A percentile compares a stretch with the other conserved stretches of the same genome.
These are phyloP conservation scores for Apophysomyces variabilis DNA, from an alignment of 371 early-diverging fungal genomes.

Conservation along the genomic window DNA sequence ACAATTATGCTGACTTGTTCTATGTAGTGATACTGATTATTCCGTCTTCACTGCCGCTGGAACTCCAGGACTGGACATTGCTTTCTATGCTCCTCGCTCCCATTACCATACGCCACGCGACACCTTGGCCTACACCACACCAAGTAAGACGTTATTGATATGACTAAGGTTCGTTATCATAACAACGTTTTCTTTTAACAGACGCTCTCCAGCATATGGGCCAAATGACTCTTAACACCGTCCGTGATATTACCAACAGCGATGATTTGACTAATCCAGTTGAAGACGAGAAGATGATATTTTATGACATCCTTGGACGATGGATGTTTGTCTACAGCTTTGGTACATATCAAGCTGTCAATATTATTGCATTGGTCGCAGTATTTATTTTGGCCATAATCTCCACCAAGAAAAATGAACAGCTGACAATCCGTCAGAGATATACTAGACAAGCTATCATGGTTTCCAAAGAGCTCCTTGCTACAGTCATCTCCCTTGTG, in stretches of 20 bases:
- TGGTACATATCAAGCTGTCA: conserved; percentile 39
- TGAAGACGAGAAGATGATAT: conserved; percentile 43
- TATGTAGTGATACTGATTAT: conserved; percentile 71
- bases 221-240: conserved; percentile 45
- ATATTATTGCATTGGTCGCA: conserved; percentile 41
- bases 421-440: conserved; percentile 15
- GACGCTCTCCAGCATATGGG: conserved; percentile 69
- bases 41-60: conserved; percentile 61
- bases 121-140: conserved; percentile 53
- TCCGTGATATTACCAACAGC: conserved; percentile 39
- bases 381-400: conserved; percentile 35
- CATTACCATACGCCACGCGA: conserved; percentile 77
- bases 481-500: conserved; percentile 22
- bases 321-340: conserved; percentile 57
- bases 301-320: conserved; percentile 59
- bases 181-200: background rate
- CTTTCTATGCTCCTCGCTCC: conserved; percentile 70
- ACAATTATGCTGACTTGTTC: background rate
- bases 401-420: conserved; percentile 22
- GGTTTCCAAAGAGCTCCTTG: conserved; percentile 32
- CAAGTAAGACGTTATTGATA: conserved; percentile 32
- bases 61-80: conserved; percentile 77
- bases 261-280: conserved; percentile 38
- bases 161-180: background rate
- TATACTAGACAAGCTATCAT: conserved; percentile 20